Evolutionary conservation across 2,329 filamentous ascomycete species (phyloP), one percentile per base, ranked within the genome.

Genomic region (Monascus ruber): DNA sequence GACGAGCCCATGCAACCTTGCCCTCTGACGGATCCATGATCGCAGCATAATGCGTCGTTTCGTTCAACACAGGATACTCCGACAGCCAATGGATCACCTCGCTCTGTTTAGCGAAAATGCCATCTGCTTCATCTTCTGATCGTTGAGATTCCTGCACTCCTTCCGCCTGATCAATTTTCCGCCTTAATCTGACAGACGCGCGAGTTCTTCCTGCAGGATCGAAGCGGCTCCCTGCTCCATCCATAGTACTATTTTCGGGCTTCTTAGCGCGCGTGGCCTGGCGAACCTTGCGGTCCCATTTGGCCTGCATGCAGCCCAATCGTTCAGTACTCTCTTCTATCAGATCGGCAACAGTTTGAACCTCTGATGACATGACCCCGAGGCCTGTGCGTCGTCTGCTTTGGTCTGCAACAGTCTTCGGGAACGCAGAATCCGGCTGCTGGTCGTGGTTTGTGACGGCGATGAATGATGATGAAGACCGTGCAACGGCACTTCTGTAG

Each of bases 401-500:
- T 42, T 42, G 46, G 34, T 48, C 31, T 37, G 48, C 41, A 25
- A 52, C 36, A 11, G 50, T 36, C 35, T 55, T 45, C 26, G 42
- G 34, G 39, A 47, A 26, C 31, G 39, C 6, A 11, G 48, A 34
- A 25, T 43, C 31, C 0, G 48, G 39, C 4, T 52, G 49, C 25
- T 55, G 49, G 42, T 79, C 74, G 50, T 74, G 71, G 49, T 80
- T 80, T 1, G 74, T 77, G 7, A 68, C 65, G 2, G 70, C 64
- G 31, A 79, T 68, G 49, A 80, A 79, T 2, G 66, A 59, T 1
- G 54, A 53, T 2, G 68, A 70, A 1, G 59, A 60, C n/a, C 65
- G 61, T 5, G 70, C 48, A 1, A 60, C 60, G 3, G 70, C 73
- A 1, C 54, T 65, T 2, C 49, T 35, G 39, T 69, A 63, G 47